Evolutionary conservation across 352 stramenopile species (phyloP).

Genomic region (Globisporangium carolinianum): DNA sequence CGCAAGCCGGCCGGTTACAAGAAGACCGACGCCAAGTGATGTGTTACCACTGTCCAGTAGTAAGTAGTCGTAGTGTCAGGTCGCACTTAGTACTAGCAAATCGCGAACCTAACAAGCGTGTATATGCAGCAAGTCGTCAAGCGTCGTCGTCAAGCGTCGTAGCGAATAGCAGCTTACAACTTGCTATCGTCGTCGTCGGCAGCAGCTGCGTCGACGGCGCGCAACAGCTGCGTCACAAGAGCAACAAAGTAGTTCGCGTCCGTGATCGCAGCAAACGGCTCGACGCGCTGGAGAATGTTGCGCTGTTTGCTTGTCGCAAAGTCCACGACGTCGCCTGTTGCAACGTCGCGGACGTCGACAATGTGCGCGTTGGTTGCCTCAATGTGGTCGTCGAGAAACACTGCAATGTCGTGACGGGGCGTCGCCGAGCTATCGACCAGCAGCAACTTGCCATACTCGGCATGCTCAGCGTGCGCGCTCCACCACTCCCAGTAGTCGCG

Average conservation of each 20-base stretch:
- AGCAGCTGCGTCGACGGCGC: neutral
- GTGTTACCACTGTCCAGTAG: too few species aligned
- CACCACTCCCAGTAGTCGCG: constrained; percentile 86
- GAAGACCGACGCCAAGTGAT: constrained; percentile 10
- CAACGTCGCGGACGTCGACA: constrained; percentile 64
- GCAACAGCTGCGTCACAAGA: constrained; percentile 33
- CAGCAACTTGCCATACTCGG: constrained; percentile 74
- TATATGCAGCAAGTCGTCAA: too few species aligned
- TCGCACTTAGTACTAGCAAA: too few species aligned
- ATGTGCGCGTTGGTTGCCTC: constrained; percentile 69
- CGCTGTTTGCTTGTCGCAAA: constrained; percentile 37
- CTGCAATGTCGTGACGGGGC: constrained; percentile 8
- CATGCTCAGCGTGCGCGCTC: constrained; percentile 67
- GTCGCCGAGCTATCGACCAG: constrained; percentile 25
- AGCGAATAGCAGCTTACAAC: too few species aligned
- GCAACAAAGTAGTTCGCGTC: constrained; percentile 67
- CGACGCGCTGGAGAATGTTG: constrained; percentile 63
- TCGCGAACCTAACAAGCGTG: too few species aligned
- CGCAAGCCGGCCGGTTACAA: constrained; percentile 28
- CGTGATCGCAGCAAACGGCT: constrained; percentile 77
- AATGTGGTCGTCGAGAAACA: constrained; percentile 84
- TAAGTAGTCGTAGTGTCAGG: too few species aligned
- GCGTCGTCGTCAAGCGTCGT: too few species aligned
- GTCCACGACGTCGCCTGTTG: constrained; percentile 36
- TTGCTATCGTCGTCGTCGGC: too few species aligned